These are phyloP conservation scores for Acacia concinna DNA, from an alignment of 331 rosid species.

Conservation along the genomic window DNA sequence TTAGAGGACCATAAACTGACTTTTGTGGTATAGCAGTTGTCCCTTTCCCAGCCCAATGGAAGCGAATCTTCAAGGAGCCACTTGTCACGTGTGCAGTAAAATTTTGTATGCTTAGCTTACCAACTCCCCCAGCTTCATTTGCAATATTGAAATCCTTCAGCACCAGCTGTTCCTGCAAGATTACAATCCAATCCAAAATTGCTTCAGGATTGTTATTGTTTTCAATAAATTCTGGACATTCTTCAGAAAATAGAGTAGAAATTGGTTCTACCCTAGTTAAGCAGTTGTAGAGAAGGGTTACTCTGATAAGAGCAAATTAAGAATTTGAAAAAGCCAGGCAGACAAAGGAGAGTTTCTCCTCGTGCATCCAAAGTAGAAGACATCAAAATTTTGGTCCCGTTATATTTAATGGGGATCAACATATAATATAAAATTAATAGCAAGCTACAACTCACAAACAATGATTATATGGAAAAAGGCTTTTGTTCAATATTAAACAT, in stretches of 20 bases:
- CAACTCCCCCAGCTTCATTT: constrained; percentile 51
- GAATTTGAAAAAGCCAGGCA: not conserved
- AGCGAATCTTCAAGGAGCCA: constrained; percentile 54
- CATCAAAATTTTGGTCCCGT: not conserved
- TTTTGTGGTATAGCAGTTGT: constrained; percentile 46
- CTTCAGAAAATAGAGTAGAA: not conserved
- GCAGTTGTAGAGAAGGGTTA: not conserved
- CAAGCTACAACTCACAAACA: not conserved
- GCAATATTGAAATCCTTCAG: constrained; percentile 61
- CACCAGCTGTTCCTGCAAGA: constrained; percentile 46
- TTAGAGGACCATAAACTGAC: constrained; percentile 79
- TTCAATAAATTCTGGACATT: not conserved
- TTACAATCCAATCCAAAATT: not conserved
- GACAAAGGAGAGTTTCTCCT: not conserved
- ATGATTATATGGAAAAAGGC: not conserved
- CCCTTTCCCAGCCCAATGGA: constrained; percentile 85
- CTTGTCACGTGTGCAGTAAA: constrained; percentile 35
- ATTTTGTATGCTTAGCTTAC: not conserved
- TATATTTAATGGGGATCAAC: not conserved
- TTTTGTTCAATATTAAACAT: not conserved
- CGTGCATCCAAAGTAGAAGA: not conserved
- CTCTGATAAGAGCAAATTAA: not conserved
- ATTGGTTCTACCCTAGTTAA: not conserved
- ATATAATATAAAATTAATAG: not conserved
- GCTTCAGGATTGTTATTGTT: not conserved